Evolutionary conservation across 371 early-diverging fungal genomes (phyloP), one percentile per base, ranked within the genome.

Genomic region (Blakeslea trispora): DNA sequence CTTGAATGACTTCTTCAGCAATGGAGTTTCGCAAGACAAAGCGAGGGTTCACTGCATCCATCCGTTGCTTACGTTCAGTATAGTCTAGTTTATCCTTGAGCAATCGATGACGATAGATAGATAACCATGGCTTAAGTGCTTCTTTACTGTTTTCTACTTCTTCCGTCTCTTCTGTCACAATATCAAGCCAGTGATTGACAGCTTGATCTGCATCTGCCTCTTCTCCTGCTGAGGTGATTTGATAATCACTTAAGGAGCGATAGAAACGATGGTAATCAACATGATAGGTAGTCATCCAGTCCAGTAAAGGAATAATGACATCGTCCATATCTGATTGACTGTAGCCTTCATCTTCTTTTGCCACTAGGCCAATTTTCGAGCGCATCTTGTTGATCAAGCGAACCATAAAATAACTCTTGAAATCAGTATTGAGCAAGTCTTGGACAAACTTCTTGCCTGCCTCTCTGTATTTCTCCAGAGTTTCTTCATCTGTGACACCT

Each of bases 181-280:
- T 72, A 18, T 71, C 71, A 52, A 76, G 59, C 56, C 65, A 34
- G 9, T 63, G 51, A 1, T 55, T 55, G 10, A 74, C 44, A 0
- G 78, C 74, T 14, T 64, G 66, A 5, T 74, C 63, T 0, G 57
- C 66, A 39, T 80, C 81, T 1, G 37, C 35, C 1, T 75, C 77
- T 43, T 84, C 81, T 1, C 78, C 72, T 5, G 48, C 59, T 0
- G 50, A 54, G 18, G 68, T 66, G 5, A 72, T 57, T 23, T 52
- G 14, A 44, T 69, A 71, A 15, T 71, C 54, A 35, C 76, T 77
- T 3, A 94, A 69, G 0, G 79, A 59, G 3, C 93, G 76, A 70
- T 91, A 87, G 58, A 93, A 90, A 40, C 71, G 64, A n/a, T 87
- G 84, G 57, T 90, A 90, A 64, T 94, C 93, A 0, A 84, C 74